Evolutionary conservation across 164 flowering plant genomes (phyloP), one percentile per base, ranked within the genome.

Genomic region (Litsea cubeba): DNA sequence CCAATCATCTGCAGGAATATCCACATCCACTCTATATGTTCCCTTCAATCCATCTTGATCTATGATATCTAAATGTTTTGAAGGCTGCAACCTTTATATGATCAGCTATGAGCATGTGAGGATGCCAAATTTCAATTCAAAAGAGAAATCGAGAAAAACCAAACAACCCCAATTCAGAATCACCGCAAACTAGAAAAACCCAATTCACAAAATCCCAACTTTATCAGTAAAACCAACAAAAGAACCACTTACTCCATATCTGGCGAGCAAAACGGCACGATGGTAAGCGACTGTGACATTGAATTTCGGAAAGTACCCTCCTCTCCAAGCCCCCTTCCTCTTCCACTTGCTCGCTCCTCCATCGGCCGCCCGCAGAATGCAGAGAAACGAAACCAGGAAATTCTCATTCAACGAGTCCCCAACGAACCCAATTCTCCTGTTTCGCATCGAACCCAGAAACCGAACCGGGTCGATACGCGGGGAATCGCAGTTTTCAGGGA

Each of bases 271-370:
- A 23, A 94, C 95, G 0, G 98, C 99, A 1, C 99, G 86, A 79
- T 96, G 99, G 80, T 96, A 96, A 2, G 83, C 95, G n/a, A 96
- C 93, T 0, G 97, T 96, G 25, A 94, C 95, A 83, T 96, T 92
- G 72, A 77, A 96, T 69, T 81, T 84, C 3, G 99, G 99, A 69
- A 91, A 96, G 77, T 87, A 90, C 68, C 86, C 99, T 2, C 98
- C 99, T 77, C 90, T 90, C 99, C 98, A 96, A 71, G 98, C 95
- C 23, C 98, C 97, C 60, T 88, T 96, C 79, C 80, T 89, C 87
- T 94, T 96, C 97, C 98, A 96, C 83, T 88, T 96, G 83, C 78
- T 87, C 0, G 90, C 97, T 35, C 88, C 87, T 30, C 8, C 28
- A 83, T 96, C 98, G 25, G 85, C 99, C 73, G 73, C 84, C 50